Evolutionary conservation across 306 rosid species (phyloP).

Genomic region (Rosa chinensis): DNA sequence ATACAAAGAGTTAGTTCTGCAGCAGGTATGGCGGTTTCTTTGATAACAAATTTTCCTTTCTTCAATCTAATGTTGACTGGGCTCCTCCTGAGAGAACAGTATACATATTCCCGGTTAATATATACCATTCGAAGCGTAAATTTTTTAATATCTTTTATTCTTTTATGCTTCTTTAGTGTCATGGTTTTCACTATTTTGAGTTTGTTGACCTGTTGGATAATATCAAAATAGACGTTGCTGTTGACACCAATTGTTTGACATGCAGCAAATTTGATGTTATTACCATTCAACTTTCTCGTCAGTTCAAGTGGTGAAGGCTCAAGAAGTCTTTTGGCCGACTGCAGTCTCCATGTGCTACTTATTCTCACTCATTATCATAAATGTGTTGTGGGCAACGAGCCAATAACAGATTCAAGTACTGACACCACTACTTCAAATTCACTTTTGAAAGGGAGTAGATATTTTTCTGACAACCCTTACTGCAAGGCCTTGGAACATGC

Average conservation of each 20-base stretch:
- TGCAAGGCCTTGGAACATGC: constrained; percentile 83
- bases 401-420: constrained; percentile 36
- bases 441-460: constrained; percentile 47
- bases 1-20: constrained; percentile 95
- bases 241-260: constrained; percentile 26
- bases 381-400: constrained; percentile 51
- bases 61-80: background rate
- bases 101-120: background rate
- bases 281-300: constrained; percentile 82
- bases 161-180: background rate
- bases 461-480: constrained; percentile 81
- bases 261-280: constrained; percentile 87
- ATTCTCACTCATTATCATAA: constrained; percentile 87
- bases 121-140: background rate
- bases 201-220: background rate
- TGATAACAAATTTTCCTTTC: background rate
- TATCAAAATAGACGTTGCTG: constrained; percentile 17
- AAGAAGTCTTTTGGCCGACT: constrained; percentile 72
- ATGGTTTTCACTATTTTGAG: background rate
- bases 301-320: constrained; percentile 72
- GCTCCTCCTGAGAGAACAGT: background rate
- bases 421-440: constrained; percentile 54
- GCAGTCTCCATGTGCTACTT: constrained; percentile 88
- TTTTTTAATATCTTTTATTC: background rate
- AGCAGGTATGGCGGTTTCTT: constrained; percentile 61